Percentiles rank a stretch among this genome's conserved stretches.
Evolutionary conservation across 2,329 filamentous ascomycete genomes (phyloP).

Genomic region (Emydomyces testavorans): DNA sequence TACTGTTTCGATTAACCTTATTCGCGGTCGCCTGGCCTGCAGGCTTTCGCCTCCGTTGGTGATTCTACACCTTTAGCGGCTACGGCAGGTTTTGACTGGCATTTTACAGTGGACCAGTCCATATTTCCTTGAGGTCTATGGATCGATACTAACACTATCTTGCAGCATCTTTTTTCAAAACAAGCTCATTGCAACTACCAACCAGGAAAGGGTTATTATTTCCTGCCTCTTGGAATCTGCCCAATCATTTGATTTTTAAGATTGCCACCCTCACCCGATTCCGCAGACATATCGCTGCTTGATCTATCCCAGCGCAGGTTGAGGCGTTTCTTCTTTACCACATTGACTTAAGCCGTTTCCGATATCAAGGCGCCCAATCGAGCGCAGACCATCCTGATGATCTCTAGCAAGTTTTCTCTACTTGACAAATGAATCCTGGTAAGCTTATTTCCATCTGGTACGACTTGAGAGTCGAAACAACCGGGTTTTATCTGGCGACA

Average conservation of each 20-base stretch:
- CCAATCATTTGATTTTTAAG: slow-evolving; percentile 14
- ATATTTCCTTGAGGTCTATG: not conserved
- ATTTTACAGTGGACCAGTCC: not conserved
- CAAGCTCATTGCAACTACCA: not conserved
- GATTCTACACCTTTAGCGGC: not conserved
- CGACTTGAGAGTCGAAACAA: slow-evolving; percentile 14
- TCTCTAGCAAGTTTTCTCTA: slow-evolving; percentile 4
- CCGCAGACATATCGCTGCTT: slow-evolving; percentile 2
- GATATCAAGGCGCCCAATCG: slow-evolving; percentile 16
- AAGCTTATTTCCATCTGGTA: slow-evolving; percentile 20
- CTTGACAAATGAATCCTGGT: slow-evolving; percentile 21
- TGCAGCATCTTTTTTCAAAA: not conserved
- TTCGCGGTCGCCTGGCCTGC: not conserved
- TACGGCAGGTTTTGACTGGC: not conserved
- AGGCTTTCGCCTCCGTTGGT: not conserved
- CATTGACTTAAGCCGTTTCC: slow-evolving; percentile 8
- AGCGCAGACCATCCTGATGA: slow-evolving; percentile 7
- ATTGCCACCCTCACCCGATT: slow-evolving; percentile 8
- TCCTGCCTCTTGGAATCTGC: not conserved
- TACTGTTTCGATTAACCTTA: slow-evolving; percentile 3
- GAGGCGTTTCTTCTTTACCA: slow-evolving; percentile 5
- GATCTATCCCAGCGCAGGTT: slow-evolving; percentile 1
- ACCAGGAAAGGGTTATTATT: not conserved
- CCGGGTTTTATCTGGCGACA: slow-evolving; percentile 2
- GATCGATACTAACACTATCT: not conserved